Evolutionary conservation across 805 yeast genomes (phyloP), one percentile per base, ranked within the genome.

Genomic region (Ogataea sp.): DNA sequence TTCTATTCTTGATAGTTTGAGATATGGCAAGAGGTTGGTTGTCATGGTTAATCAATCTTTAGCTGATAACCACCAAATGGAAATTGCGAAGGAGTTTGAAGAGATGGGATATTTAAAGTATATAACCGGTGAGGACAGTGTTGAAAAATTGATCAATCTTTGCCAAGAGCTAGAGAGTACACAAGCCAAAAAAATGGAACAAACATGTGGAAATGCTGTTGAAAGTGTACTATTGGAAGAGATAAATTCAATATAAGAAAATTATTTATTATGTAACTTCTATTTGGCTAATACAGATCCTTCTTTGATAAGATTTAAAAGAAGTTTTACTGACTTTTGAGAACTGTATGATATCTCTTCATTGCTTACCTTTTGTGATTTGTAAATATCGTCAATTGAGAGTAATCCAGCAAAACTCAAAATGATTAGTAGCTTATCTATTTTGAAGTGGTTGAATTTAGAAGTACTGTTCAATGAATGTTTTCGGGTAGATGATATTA

Each of bases 31-130:
- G 52, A 75, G 71, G 20, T 61, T 87, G 40, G 62, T 89, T 1
- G 88, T 83, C 6, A 81, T 87, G 23, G 73, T 79, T 8, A 90
- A 90, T 56, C 70, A 71, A 10, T 48, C 57, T 5, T 68, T 93
- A n/a, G 83, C 86, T 85, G 85, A 85, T 55, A 85, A 88, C 54
- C 97, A 89, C 56, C 96, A 89, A 56, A 46, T 60, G 15, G 90
- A 89, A 44, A 78, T 85, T 7, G 93, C 95, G 0, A 51, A 56
- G n/a, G 77, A 71, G 38, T 65, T 83, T 34, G 64, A 57, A 11
- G 33, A 51, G 1, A 38, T 54, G 32, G 61, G 64, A 31, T 47
- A 70, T 21, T 31, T 64, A 20, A 43, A 47, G 10, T 33, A 9
- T 24, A 32, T 26, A 5, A 4, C 6, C 8, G 35, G 35, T 21